Conservation (phyloP, 306 rosid genomes). For the Prunus armeniaca region DNA sequence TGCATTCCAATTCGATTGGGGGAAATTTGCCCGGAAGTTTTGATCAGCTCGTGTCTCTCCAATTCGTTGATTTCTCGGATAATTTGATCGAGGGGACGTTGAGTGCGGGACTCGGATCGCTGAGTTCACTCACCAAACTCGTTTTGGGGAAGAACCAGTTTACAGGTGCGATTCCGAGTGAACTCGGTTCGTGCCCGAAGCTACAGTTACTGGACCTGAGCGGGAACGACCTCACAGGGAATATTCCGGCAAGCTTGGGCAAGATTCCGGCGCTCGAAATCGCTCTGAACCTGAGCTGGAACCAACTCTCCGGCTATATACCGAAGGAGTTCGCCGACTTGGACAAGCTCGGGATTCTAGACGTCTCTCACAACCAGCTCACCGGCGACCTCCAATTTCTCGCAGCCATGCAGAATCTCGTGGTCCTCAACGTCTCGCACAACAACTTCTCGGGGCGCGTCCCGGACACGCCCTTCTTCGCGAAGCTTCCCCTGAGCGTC, state of each 20-base stretch:
- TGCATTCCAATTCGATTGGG: constrained; percentile 64
- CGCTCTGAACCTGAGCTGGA: constrained; percentile 74
- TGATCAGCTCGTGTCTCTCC: constrained; percentile 49
- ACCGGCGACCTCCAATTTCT: constrained; percentile 63
- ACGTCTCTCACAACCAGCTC: constrained; percentile 73
- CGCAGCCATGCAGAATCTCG: constrained; percentile 71
- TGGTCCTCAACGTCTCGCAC: constrained; percentile 73
- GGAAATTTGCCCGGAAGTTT: constrained; percentile 61
- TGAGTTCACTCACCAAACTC: constrained; percentile 63
- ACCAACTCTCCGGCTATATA: constrained; percentile 58
- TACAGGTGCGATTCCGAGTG: constrained; percentile 61
- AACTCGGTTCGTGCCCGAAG: constrained; percentile 56
- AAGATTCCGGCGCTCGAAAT: constrained; percentile 75
- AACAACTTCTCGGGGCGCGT: constrained; percentile 75
- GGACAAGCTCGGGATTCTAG: constrained; percentile 71
- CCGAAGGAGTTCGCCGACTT: constrained; percentile 60
- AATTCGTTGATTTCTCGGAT: constrained; percentile 70
- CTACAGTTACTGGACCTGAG: constrained; percentile 74
- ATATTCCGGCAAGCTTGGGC: constrained; percentile 61
- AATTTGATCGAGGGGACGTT: constrained; percentile 64
- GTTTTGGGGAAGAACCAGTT: constrained; percentile 57
- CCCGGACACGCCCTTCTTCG: constrained; percentile 81
- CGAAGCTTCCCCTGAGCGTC: constrained; percentile 68
- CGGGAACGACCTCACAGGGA: constrained; percentile 50
- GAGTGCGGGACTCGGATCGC: constrained; percentile 51